phyloP scores from a whole-genome alignment of 2,329 filamentous ascomycete species.

The Fusarium proliferatum region DNA sequence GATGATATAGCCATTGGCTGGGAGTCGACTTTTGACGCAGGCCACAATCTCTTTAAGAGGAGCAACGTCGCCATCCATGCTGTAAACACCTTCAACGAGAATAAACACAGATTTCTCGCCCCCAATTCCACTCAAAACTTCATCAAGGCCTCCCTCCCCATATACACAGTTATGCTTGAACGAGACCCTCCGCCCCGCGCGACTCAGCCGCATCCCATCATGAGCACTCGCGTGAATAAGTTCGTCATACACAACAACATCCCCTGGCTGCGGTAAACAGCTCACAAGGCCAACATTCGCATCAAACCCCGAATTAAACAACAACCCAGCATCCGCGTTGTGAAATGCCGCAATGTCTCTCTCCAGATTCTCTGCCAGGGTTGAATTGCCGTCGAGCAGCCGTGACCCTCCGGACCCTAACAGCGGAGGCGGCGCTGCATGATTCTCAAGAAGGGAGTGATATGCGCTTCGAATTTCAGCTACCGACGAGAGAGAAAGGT shows the following conservation, averaged over 20 bases:
- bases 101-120: constrained; percentile 69
- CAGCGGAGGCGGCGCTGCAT: constrained; percentile 34
- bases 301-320: constrained; percentile 72
- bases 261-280: constrained; percentile 68
- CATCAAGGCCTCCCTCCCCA: constrained; percentile 39
- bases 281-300: constrained; percentile 74
- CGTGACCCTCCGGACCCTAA: constrained; percentile 66
- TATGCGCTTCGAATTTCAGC: constrained; percentile 70
- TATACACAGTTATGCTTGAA: constrained; percentile 69
- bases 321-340: constrained; percentile 55
- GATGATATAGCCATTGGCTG: constrained; percentile 71
- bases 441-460: constrained; percentile 55
- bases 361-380: constrained; percentile 59
- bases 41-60: constrained; percentile 70
- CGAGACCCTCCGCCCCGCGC: constrained; percentile 58
- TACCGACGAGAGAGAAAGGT: constrained; percentile 77
- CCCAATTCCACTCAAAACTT: constrained; percentile 49
- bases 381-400: constrained; percentile 63
- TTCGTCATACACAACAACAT: constrained; percentile 77
- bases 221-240: constrained; percentile 82
- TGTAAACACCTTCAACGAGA: constrained; percentile 79
- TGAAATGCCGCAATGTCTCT: constrained; percentile 60
- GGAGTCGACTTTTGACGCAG: constrained; percentile 66
- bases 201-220: constrained; percentile 77
- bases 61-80: constrained; percentile 83